Base-by-base conservation (phyloP, 176 grass and related monocot species). In the Raddia guianensis region DNA sequence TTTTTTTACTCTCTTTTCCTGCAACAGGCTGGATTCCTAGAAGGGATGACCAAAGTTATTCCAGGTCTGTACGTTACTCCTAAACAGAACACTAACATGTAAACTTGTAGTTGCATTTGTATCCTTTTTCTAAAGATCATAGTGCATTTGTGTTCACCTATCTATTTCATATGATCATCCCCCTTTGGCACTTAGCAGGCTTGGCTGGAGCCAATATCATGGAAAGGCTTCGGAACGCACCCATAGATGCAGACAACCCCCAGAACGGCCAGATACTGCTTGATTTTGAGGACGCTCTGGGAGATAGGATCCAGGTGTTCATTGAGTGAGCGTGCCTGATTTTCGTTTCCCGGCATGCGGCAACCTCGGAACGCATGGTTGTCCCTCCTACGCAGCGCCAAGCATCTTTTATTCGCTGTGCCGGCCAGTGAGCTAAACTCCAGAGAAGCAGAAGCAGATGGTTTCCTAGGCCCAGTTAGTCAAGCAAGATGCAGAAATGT, bases 1-100 rank as follows among this genome's bases (percentile, higher is more conserved):
- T 27, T 12, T 27, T 75, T 55, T 9, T 72, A 50, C 49, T 40
- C 18, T 59, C 7, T 44, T 66, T 83, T 35, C 83, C 15, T 78
- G 27, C 72, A 61, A 89, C 90, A 99, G 96, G 96, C 92, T 65
- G 96, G 92, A 48, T 99, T 99, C 76, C 74, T 99, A 86, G 96
- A 99, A 91, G 96, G 96, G 61, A 87, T 94, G 81, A 87, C 86
- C 86, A 91, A 66, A 77, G 66, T 93, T 71, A 93, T 98, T 75
- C 92, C 92, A 95, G 96, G 96, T 98, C 70, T 54, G 55, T 18
- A 34, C 35, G 86, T 86, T 82, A 45, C 60, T 54, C 62, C 50
- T 53, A 49, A 44, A 27, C 9, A 0, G 32, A 74, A 47, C 37
- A 40, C 57, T 9, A 60, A 68, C 21, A 7, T 78, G 64, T 20